Evolutionary conservation across 331 rosid species (phyloP).

Genomic region (Pyracantha coccinea): DNA sequence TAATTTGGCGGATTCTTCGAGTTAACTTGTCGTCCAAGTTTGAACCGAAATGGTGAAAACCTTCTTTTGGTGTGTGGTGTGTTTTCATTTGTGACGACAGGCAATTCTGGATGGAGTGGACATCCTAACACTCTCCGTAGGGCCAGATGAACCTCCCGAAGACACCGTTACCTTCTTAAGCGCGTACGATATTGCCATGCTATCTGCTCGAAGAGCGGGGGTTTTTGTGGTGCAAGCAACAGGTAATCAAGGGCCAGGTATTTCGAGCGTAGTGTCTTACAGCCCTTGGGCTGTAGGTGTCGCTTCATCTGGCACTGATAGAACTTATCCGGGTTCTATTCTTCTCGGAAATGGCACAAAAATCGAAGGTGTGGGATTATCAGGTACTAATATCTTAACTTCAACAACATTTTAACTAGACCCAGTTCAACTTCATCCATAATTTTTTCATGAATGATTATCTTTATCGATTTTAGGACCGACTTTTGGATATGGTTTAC

Average conservation of each 20-base stretch:
- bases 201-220: constrained; percentile 73
- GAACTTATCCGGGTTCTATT: constrained; percentile 44
- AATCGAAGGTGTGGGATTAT: constrained; percentile 47
- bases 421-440: not conserved
- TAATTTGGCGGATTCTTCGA: not conserved
- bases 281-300: constrained; percentile 79
- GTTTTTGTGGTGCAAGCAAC: constrained; percentile 78
- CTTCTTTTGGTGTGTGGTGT: too few relatives aligned
- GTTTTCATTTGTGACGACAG: constrained; percentile 1
- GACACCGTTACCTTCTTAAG: constrained; percentile 51
- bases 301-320: constrained; percentile 58
- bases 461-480: constrained; percentile 38
- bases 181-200: constrained; percentile 46
- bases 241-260: constrained; percentile 66
- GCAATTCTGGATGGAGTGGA: constrained; percentile 78
- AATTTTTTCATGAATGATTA: not conserved
- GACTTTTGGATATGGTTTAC: constrained; percentile 38
- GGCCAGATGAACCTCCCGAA: constrained; percentile 63
- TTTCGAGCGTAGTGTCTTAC: constrained; percentile 59
- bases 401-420: not conserved
- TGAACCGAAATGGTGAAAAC: not conserved
- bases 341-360: constrained; percentile 56
- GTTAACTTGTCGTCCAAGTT: not conserved
- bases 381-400: constrained; percentile 30
- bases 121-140: constrained; percentile 58